Evolutionary conservation across 805 yeast genomes (phyloP), one percentile per base, ranked within the genome.

Genomic region (Aciculoconidium aculeatum): DNA sequence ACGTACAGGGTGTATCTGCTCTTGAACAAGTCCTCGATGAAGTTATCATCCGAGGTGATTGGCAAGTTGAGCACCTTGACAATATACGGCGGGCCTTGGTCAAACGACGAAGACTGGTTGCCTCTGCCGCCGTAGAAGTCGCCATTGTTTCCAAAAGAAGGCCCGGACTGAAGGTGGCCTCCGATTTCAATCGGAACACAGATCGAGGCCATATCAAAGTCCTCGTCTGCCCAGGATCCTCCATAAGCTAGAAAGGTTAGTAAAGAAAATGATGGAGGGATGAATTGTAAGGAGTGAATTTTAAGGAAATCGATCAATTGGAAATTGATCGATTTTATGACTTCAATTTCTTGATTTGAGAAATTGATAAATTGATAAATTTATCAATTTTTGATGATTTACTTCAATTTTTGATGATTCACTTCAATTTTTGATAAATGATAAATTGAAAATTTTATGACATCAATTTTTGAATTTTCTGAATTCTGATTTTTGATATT

Each of bases 51-150:
- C 20, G 77, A 66, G 13, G 65, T 65, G 3, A 71, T 59, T 0
- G 87, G 84, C 20, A 82, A 51, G 36, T 77, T 75, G 5, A 72
- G 51, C 31, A 82, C 62, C 47, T 79, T 80, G 25, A 73, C 72
- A 33, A 80, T 79, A 47, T 65, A 80, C 2, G 88, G 88, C 1
- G 83, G 81, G 0, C 66, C 62, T 21, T 34, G 25, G 23, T 31
- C 34, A 17, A 26, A 31, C 23, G 45, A 19, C 21, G 28, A 22
- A 3, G 40, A 25, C 27, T 30, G 32, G 31, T 45, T 15, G 21
- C 29, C 27, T 11, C 37, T 36, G 8, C 36, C 33, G 16, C 36
- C 36, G 4, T 35, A 31, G 21, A 15, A 27, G 5, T 33, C 33
- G 20, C 32, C 25, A 12, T 24, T 17, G 15, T 17, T 25, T 11